These are phyloP conservation scores for Harrya chromipes DNA, from an alignment of 768 basidiomycete genomes.

Conservation along the genomic window DNA sequence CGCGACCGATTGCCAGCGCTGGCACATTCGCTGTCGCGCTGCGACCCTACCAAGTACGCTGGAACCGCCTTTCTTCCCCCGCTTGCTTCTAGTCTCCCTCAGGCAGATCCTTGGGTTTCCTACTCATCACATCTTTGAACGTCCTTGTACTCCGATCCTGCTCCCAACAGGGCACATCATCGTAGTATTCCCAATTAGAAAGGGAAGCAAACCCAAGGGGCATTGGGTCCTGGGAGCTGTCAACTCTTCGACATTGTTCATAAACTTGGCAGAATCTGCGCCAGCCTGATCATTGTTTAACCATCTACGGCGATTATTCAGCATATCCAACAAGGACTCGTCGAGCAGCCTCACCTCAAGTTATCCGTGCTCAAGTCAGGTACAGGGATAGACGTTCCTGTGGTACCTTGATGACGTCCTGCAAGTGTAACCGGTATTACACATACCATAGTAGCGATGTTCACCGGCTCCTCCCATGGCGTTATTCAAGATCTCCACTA, in stretches of 20 bases:
- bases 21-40: too few relatives aligned
- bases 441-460: conserved; percentile 82
- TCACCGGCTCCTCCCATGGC: conserved; percentile 92
- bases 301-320: conserved; percentile 49
- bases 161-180: too few relatives aligned
- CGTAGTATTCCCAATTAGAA: conserved; percentile 86
- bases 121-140: too few relatives aligned
- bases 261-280: conserved; percentile 91
- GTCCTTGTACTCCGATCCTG: too few relatives aligned
- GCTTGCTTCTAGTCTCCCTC: too few relatives aligned
- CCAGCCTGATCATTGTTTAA: conserved; percentile 87
- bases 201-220: conserved; percentile 87
- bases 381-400: conserved; percentile 75
- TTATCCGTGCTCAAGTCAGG: conserved; percentile 77
- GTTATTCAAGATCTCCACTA: conserved; percentile 79
- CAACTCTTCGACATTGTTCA: conserved; percentile 73
- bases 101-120: too few relatives aligned
- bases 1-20: too few relatives aligned
- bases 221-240: conserved; percentile 66
- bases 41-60: too few relatives aligned
- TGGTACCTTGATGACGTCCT: not conserved
- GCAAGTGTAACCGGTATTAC: not conserved
- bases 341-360: conserved; percentile 50
- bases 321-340: not conserved
- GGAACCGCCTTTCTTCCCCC: too few relatives aligned